phyloP scores from a whole-genome alignment of 306 rosid species.

The Oxytropis ochrocephala region DNA sequence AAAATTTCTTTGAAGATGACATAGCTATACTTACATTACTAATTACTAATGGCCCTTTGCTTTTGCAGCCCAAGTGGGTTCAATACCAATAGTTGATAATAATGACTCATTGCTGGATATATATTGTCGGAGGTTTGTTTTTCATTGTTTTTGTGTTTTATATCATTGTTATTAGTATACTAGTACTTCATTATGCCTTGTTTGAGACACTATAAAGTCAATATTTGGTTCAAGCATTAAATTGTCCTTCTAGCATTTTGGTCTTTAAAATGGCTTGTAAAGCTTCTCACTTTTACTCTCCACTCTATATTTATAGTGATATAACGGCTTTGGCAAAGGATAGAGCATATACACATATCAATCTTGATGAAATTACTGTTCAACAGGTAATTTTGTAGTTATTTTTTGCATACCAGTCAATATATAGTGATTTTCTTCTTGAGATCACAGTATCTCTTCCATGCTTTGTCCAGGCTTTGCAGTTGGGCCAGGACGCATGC shows the following conservation, averaged over 20 bases:
- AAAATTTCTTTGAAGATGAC: not conserved
- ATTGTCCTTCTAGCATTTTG: not conserved
- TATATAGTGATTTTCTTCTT: not conserved
- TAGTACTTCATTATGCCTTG: not conserved
- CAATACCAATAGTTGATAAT: slow-evolving; percentile 89
- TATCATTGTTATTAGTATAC: not conserved
- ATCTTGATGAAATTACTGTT: slow-evolving; percentile 88
- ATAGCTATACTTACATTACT: not conserved
- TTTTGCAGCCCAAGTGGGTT: slow-evolving; percentile 86
- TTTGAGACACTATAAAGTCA: not conserved
- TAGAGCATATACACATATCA: slow-evolving; percentile 79
- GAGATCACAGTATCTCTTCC: not conserved
- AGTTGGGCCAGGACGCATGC: slow-evolving; percentile 71
- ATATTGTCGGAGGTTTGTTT: slow-evolving; percentile 93
- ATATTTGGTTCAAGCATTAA: slow-evolving; percentile 11
- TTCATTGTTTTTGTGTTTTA: not conserved
- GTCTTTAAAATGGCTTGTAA: slow-evolving; percentile 5
- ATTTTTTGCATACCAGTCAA: not conserved
- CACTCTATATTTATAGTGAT: slow-evolving; percentile 50
- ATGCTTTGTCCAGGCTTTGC: slow-evolving; percentile 59
- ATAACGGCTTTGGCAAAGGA: slow-evolving; percentile 96
- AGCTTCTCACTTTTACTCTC: slow-evolving; percentile 17
- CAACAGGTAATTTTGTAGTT: slow-evolving; percentile 54
- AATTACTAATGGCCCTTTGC: slow-evolving; percentile 10
- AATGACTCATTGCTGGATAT: slow-evolving; percentile 82